Conservation (phyloP, 768 basidiomycete genomes). For the Daedaleopsis nitida region DNA sequence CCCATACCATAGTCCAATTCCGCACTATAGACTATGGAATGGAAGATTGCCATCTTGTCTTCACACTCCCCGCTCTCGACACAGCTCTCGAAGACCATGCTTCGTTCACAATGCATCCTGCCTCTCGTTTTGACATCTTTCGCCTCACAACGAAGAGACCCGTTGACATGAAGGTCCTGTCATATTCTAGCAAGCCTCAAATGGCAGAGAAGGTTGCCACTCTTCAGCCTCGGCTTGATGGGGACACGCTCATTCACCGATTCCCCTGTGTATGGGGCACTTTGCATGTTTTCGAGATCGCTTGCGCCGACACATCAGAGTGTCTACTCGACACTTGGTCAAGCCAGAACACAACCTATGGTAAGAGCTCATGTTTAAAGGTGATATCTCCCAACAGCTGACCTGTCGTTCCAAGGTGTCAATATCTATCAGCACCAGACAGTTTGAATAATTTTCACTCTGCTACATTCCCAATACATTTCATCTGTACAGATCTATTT, state of each 20-base stretch:
- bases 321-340: slow-evolving; percentile 15
- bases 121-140: slow-evolving; percentile 6
- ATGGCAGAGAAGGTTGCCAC: slow-evolving; percentile 2
- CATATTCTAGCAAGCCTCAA: slow-evolving; percentile 5
- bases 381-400: too few species aligned
- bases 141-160: slow-evolving; percentile 9
- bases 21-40: slow-evolving; percentile 22
- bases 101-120: background rate
- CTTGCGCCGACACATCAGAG: slow-evolving; percentile 8
- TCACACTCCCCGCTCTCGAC: slow-evolving; percentile 19
- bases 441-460: too few species aligned
- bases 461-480: too few species aligned
- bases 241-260: slow-evolving; percentile 3
- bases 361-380: slow-evolving; percentile 1
- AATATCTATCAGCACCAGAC: slow-evolving; percentile 16
- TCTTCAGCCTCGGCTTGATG: background rate
- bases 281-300: slow-evolving; percentile 16
- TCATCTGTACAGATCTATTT: too few species aligned
- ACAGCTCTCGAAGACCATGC: slow-evolving; percentile 4
- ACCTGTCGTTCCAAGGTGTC: slow-evolving; percentile 1
- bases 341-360: slow-evolving; percentile 16
- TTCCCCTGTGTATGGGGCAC: slow-evolving; percentile 14
- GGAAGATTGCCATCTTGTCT: slow-evolving; percentile 16
- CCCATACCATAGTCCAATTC: slow-evolving; percentile 13
- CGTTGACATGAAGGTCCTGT: slow-evolving; percentile 11